A percentile compares a stretch with the other conserved stretches of the same genome.
These are phyloP conservation scores for Arabidopsis arenosa DNA, from an alignment of 345 rosid species.

Conservation along the genomic window DNA sequence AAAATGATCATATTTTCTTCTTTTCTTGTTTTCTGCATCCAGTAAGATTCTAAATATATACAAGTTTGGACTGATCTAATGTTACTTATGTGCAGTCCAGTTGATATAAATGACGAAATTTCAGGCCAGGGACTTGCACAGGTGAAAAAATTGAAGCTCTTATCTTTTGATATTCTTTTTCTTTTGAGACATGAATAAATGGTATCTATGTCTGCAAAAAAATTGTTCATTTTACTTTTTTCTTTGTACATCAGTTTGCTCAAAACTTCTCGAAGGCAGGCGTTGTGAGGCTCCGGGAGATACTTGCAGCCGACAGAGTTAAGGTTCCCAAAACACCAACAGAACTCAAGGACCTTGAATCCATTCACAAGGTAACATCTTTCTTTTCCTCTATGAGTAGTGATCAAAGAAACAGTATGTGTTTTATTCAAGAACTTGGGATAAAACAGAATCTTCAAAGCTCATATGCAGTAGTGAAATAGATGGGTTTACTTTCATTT, in stretches of 20 bases:
- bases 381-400: neutral
- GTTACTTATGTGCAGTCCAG: conserved; percentile 68
- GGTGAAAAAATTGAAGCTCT: conserved; percentile 48
- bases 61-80: conserved; percentile 26
- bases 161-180: neutral
- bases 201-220: conserved; percentile 13
- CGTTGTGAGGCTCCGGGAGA: conserved; percentile 77
- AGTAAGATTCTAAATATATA: conserved; percentile 6
- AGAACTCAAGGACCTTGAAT: conserved; percentile 85
- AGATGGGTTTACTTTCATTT: neutral
- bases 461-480: neutral
- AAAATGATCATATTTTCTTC: conserved; percentile 5
- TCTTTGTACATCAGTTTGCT: conserved; percentile 63
- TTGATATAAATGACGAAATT: conserved; percentile 74
- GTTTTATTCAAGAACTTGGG: neutral
- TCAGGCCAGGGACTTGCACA: conserved; percentile 81
- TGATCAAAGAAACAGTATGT: neutral
- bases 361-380: conserved; percentile 82
- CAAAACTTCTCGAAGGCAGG: conserved; percentile 67
- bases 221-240: conserved; percentile 5
- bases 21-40: conserved; percentile 6
- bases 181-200: neutral
- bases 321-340: conserved; percentile 69
- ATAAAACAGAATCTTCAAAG: neutral
- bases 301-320: conserved; percentile 73